Conservation (phyloP, 441 rosid genomes). For the Lepidium campestre region DNA sequence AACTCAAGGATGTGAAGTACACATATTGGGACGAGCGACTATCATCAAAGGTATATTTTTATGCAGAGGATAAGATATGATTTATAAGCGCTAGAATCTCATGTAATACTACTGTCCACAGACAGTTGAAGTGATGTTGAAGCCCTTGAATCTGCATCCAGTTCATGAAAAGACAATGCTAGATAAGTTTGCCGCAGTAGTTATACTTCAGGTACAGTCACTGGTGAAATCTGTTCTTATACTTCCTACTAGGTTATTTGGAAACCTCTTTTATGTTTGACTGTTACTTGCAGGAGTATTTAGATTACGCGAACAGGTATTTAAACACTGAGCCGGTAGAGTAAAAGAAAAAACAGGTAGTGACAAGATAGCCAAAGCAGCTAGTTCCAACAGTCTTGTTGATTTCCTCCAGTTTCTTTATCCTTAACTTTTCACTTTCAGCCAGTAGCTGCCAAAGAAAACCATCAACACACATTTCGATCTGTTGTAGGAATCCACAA, state of each 20-base stretch:
- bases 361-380: not conserved
- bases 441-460: conserved; percentile 41
- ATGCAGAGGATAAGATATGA: too few species aligned
- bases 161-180: conserved; percentile 48
- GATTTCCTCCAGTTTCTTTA: conserved; percentile 67
- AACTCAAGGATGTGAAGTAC: conserved; percentile 57
- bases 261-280: conserved; percentile 5
- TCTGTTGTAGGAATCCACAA: not conserved
- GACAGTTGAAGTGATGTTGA: conserved; percentile 55
- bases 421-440: conserved; percentile 65
- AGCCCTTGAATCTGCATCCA: conserved; percentile 55
- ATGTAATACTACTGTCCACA: conserved; percentile 28
- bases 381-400: conserved; percentile 50
- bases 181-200: conserved; percentile 88
- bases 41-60: conserved; percentile 67
- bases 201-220: conserved; percentile 79
- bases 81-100: conserved; percentile 2
- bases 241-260: not conserved
- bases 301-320: conserved; percentile 56
- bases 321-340: conserved; percentile 22
- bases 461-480: not conserved
- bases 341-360: not conserved
- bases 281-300: conserved; percentile 53
- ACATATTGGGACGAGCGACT: conserved; percentile 78
- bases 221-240: not conserved